Percentiles rank a stretch among this genome's conserved stretches.
Conservation (phyloP, 257 asterid species). For the Nicotiana undulata region DNA sequence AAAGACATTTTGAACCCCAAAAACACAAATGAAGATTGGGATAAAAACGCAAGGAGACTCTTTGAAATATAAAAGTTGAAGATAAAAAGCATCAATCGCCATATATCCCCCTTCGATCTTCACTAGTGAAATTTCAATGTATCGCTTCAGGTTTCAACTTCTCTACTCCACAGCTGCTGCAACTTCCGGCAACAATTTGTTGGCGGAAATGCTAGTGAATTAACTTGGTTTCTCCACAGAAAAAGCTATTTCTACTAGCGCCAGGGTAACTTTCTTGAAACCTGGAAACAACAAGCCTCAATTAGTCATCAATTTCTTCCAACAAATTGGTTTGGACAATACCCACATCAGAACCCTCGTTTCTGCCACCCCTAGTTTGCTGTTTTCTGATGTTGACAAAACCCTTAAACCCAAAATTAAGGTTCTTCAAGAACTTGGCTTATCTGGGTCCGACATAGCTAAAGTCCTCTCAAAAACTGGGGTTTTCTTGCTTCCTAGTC, state of each 20-base stretch:
- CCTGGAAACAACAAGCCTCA: neutral
- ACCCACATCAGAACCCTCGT: constrained; percentile 12
- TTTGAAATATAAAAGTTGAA: no score
- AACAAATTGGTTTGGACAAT: constrained; percentile 13
- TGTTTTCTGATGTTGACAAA: constrained; percentile 11
- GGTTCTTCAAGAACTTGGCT: constrained; percentile 13
- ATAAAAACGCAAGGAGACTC: no score
- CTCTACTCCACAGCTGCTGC: neutral
- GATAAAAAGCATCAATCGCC: no score
- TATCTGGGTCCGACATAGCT: constrained; percentile 11
- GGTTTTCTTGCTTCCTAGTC: neutral
- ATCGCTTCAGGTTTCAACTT: neutral
- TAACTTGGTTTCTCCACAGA: constrained; percentile 19
- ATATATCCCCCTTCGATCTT: no score
- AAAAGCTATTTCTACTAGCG: constrained; percentile 10
- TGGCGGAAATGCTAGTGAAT: constrained; percentile 9
- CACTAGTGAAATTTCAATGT: neutral
- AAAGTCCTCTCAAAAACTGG: neutral
- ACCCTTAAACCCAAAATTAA: constrained; percentile 19
- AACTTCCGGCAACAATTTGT: neutral
- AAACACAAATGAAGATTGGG: no score
- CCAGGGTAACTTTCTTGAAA: neutral
- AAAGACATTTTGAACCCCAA: no score
- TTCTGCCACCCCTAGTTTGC: constrained; percentile 4
- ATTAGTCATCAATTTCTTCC: constrained; percentile 15